These are phyloP conservation scores for Gnomoniopsis smithogilvyi DNA, from an alignment of 2,329 filamentous ascomycete species.

Conservation along the genomic window DNA sequence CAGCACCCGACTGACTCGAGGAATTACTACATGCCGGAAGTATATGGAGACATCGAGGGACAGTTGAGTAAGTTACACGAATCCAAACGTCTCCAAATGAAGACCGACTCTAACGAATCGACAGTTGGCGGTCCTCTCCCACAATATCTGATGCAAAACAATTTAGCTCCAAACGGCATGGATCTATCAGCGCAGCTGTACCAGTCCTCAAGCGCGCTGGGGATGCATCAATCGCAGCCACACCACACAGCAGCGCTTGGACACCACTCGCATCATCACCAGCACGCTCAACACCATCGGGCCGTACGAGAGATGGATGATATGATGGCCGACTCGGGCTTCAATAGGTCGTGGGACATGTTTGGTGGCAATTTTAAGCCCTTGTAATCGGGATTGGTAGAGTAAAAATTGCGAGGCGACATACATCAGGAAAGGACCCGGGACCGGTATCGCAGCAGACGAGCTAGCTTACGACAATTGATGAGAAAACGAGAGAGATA, in stretches of 20 bases:
- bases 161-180: constrained; percentile 37
- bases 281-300: constrained; percentile 30
- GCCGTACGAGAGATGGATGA: constrained; percentile 43
- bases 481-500: no score
- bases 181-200: constrained; percentile 43
- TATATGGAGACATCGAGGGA: constrained; percentile 67
- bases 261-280: constrained; percentile 28
- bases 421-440: neutral
- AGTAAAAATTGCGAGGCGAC: neutral
- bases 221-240: constrained; percentile 33
- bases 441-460: neutral
- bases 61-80: constrained; percentile 47
- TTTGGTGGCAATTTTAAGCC: constrained; percentile 30
- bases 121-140: constrained; percentile 62
- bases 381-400: neutral
- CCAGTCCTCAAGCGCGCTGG: constrained; percentile 38
- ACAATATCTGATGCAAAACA: constrained; percentile 63
- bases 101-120: neutral
- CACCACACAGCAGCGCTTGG: constrained; percentile 21
- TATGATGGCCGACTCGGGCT: constrained; percentile 45
- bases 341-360: constrained; percentile 45
- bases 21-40: constrained; percentile 49
- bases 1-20: constrained; percentile 32
- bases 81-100: neutral
- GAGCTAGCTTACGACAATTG: no score